Conservation (phyloP, 129 eudicot genomes). For the Ambrosia artemisiifolia region DNA sequence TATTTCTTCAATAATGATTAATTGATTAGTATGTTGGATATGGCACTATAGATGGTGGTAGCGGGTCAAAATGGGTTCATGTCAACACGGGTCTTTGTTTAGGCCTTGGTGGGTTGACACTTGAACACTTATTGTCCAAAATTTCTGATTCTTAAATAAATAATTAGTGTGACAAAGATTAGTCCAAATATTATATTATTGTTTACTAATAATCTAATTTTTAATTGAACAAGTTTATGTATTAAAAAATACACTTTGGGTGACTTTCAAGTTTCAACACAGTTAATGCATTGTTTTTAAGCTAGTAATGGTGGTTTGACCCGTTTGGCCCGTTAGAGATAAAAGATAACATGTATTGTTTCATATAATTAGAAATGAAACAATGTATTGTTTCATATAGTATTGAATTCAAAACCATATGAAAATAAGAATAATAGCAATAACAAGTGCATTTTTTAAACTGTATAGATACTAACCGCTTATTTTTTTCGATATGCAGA, state of each 20-base stretch:
- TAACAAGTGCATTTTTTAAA: background rate
- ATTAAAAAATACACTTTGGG: background rate
- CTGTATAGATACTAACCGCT: background rate
- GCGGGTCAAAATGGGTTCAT: background rate
- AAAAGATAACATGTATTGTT: background rate
- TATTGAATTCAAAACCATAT: too few species aligned
- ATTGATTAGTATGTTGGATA: constrained; percentile 10
- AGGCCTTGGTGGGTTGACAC: background rate
- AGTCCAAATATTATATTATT: background rate
- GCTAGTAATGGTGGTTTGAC: background rate
- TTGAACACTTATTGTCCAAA: background rate
- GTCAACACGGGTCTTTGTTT: background rate
- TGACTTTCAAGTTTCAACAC: background rate
- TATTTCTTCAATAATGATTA: constrained; percentile 12
- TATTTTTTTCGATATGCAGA: constrained; percentile 38
- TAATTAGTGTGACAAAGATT: background rate
- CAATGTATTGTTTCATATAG: background rate
- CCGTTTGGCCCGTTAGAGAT: background rate
- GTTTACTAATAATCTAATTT: background rate
- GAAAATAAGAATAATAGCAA: too few species aligned
- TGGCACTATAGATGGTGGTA: background rate
- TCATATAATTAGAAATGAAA: background rate
- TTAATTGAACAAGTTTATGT: background rate
- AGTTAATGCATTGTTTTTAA: background rate
- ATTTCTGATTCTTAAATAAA: background rate